Percentiles rank a stretch among this genome's conserved stretches.
Evolutionary conservation across 352 stramenopile species (phyloP).

Genomic region (Phytophthora pseudosyringae): DNA sequence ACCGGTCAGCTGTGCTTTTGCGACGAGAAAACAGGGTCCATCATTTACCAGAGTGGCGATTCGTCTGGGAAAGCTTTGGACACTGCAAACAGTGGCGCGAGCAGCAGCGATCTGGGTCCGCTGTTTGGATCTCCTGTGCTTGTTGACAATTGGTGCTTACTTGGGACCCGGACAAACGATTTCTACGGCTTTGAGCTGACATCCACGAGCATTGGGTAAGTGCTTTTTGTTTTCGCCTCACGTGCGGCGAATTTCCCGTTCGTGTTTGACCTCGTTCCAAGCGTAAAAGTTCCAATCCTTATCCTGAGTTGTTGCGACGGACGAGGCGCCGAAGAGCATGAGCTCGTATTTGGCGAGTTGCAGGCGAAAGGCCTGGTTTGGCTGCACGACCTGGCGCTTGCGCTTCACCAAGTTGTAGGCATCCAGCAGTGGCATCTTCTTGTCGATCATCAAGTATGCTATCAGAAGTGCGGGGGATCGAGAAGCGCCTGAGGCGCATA

Average conservation of each 20-base stretch:
- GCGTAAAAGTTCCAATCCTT: slow-evolving; percentile 78
- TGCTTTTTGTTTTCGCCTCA: background rate
- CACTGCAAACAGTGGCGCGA: background rate
- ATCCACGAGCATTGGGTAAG: background rate
- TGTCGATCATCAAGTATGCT: slow-evolving; percentile 77
- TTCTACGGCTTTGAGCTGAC: slow-evolving; percentile 45
- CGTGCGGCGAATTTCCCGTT: slow-evolving; percentile 4
- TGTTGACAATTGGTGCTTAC: slow-evolving; percentile 47
- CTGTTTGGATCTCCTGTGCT: slow-evolving; percentile 69
- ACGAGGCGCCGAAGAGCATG: slow-evolving; percentile 59
- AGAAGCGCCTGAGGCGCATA: slow-evolving; percentile 43
- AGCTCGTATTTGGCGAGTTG: slow-evolving; percentile 77
- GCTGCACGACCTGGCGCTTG: slow-evolving; percentile 53
- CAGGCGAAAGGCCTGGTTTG: slow-evolving; percentile 67
- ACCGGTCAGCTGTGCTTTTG: slow-evolving; percentile 47
- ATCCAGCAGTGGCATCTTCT: slow-evolving; percentile 59
- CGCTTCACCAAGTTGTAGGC: slow-evolving; percentile 63
- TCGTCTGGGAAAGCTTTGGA: slow-evolving; percentile 6
- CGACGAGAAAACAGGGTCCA: slow-evolving; percentile 44
- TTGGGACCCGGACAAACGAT: slow-evolving; percentile 58
- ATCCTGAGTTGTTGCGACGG: slow-evolving; percentile 56
- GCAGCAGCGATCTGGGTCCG: slow-evolving; percentile 35
- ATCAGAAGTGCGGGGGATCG: slow-evolving; percentile 62
- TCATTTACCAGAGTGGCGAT: slow-evolving; percentile 33
- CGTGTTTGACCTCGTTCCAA: slow-evolving; percentile 72